A percentile compares a stretch with the other conserved stretches of the same genome.
Evolutionary conservation across 768 basidiomycete genomes (phyloP).

Genomic region (Lyophyllum shimeji): DNA sequence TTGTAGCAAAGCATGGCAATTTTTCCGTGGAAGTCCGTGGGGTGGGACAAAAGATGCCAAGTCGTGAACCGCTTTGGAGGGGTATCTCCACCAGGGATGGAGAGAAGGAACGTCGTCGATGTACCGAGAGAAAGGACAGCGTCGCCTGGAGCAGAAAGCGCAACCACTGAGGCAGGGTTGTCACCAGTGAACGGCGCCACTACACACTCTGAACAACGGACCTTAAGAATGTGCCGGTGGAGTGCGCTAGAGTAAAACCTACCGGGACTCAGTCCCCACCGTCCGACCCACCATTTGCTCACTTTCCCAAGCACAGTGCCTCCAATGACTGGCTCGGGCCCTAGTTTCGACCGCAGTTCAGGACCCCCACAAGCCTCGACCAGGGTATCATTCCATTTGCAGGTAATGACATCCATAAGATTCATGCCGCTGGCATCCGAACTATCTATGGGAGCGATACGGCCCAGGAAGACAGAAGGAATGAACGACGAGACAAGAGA

Average conservation of each 20-base stretch:
- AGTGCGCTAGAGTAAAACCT: slow-evolving; percentile 6
- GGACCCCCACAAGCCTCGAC: slow-evolving; percentile 69
- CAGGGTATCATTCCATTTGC: slow-evolving; percentile 71
- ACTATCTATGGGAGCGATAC: slow-evolving; percentile 79
- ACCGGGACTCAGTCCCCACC: slow-evolving; percentile 77
- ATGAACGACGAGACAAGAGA: slow-evolving; percentile 84
- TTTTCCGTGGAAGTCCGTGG: slow-evolving; percentile 57
- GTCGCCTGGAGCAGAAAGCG: slow-evolving; percentile 73
- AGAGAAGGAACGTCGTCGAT: slow-evolving; percentile 83
- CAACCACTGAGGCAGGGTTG: slow-evolving; percentile 83
- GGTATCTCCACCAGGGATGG: slow-evolving; percentile 61
- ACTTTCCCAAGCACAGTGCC: slow-evolving; percentile 68
- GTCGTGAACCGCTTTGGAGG: slow-evolving; percentile 72
- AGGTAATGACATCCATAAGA: slow-evolving; percentile 72
- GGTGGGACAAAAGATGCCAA: slow-evolving; percentile 74
- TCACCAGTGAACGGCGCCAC: slow-evolving; percentile 89
- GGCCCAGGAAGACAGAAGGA: slow-evolving; percentile 78
- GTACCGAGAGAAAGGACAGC: slow-evolving; percentile 87
- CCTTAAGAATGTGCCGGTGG: neutral
- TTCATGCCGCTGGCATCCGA: slow-evolving; percentile 93
- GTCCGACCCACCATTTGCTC: slow-evolving; percentile 65
- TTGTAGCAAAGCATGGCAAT: slow-evolving; percentile 95
- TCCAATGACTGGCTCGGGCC: slow-evolving; percentile 73
- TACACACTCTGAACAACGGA: slow-evolving; percentile 56
- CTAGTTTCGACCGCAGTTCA: slow-evolving; percentile 66